Percentiles rank a stretch among this genome's conserved stretches.
These are phyloP conservation scores for Pseudonitzschia multistriata DNA, from an alignment of 108 stramenopile genomes.

Conservation along the genomic window DNA sequence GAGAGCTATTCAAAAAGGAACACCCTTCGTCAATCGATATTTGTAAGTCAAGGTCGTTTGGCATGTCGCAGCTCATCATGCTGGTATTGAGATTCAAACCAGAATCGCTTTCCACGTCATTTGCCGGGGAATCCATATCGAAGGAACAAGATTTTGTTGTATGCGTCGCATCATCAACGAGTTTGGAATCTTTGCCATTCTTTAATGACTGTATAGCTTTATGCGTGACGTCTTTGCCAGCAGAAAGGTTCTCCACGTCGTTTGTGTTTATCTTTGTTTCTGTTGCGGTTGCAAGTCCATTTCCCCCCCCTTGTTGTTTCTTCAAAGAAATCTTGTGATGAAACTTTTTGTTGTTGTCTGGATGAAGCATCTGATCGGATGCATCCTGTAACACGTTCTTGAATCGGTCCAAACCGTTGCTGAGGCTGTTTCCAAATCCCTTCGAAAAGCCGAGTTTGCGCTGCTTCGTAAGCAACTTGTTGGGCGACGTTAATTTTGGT, in stretches of 20 bases:
- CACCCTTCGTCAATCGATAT: slow-evolving; percentile 5
- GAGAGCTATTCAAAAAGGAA: slow-evolving; percentile 1
- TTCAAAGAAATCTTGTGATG: neutral
- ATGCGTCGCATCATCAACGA: slow-evolving; percentile 2
- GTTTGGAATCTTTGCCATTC: neutral
- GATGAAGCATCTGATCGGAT: slow-evolving; percentile 6
- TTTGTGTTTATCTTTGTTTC: neutral
- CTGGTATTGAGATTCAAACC: neutral
- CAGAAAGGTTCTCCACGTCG: neutral
- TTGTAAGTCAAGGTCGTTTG: slow-evolving; percentile 5
- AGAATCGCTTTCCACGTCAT: neutral
- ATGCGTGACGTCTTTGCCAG: neutral
- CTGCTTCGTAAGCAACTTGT: neutral
- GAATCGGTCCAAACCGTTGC: neutral
- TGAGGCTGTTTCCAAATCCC: slow-evolving; percentile 3
- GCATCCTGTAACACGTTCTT: slow-evolving; percentile 1
- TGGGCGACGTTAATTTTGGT: neutral
- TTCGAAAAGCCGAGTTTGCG: neutral
- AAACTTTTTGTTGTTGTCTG: neutral
- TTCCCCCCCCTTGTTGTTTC: neutral
- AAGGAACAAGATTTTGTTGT: slow-evolving; percentile 4
- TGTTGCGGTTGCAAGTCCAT: no score
- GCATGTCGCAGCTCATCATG: neutral
- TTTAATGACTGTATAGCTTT: neutral
- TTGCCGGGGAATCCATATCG: neutral